Conservation (phyloP, 2,329 filamentous ascomycete genomes). For the Neonectria punicea region DNA sequence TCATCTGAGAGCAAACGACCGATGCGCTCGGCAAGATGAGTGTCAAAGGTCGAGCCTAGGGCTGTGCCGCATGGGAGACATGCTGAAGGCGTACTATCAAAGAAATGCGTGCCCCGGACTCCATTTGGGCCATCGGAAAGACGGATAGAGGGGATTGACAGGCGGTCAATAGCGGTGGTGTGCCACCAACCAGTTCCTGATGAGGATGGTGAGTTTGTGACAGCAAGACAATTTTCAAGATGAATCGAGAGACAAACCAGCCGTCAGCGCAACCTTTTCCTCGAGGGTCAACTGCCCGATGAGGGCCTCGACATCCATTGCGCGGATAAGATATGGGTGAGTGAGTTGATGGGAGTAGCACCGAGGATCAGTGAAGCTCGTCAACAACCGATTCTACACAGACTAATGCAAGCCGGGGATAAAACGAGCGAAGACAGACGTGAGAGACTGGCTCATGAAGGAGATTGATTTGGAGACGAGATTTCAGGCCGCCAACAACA, state of each 20-base stretch:
- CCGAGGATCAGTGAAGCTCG: background rate
- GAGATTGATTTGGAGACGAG: background rate
- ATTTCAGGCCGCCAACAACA: slow-evolving; percentile 2
- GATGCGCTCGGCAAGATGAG: slow-evolving; percentile 19
- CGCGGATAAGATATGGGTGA: background rate
- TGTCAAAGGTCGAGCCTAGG: slow-evolving; percentile 30
- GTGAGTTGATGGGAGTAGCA: background rate
- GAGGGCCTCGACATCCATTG: slow-evolving; percentile 29
- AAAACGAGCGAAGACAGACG: background rate
- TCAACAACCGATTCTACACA: background rate
- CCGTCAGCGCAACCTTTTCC: slow-evolving; percentile 29
- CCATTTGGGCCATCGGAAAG: slow-evolving; percentile 37
- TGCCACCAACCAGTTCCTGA: slow-evolving; percentile 34
- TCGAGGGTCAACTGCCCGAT: slow-evolving; percentile 29
- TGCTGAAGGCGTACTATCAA: slow-evolving; percentile 37
- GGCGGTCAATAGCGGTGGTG: slow-evolving; percentile 27
- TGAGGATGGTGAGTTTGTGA: background rate
- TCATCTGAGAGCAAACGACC: slow-evolving; percentile 32
- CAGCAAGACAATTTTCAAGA: background rate
- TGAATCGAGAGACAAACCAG: slow-evolving; percentile 6
- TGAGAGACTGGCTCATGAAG: background rate
- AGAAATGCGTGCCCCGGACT: slow-evolving; percentile 35
- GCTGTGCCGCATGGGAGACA: slow-evolving; percentile 35
- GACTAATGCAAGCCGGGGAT: slow-evolving; percentile 2
- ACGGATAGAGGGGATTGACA: slow-evolving; percentile 28